Evolutionary conservation across 2,329 filamentous ascomycete genomes (phyloP).

Genomic region (Fusarium sp.): DNA sequence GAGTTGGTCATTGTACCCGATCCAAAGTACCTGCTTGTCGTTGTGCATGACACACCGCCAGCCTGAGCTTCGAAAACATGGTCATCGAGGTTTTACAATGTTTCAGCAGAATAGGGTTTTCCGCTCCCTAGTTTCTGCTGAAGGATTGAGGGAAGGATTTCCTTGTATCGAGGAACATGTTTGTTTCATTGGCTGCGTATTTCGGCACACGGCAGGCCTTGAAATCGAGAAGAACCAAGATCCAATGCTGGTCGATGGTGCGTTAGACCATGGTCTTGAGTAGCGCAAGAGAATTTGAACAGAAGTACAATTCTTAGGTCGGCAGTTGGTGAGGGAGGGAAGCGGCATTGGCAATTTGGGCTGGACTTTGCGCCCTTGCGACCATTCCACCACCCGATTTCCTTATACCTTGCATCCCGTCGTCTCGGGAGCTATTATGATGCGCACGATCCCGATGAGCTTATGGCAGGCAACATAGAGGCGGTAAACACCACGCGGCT

Average conservation of each 20-base stretch:
- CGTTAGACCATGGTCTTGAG: slow-evolving; percentile 22
- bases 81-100: slow-evolving; percentile 29
- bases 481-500: slow-evolving; percentile 24
- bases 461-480: slow-evolving; percentile 24
- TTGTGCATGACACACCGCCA: slow-evolving; percentile 83
- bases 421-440: slow-evolving; percentile 13
- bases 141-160: slow-evolving; percentile 9
- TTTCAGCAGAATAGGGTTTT: slow-evolving; percentile 18
- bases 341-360: slow-evolving; percentile 19
- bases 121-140: slow-evolving; percentile 23
- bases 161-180: slow-evolving; percentile 10
- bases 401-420: slow-evolving; percentile 25
- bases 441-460: slow-evolving; percentile 23
- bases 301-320: slow-evolving; percentile 19
- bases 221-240: slow-evolving; percentile 18
- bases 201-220: slow-evolving; percentile 20
- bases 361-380: slow-evolving; percentile 35
- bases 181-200: slow-evolving; percentile 20
- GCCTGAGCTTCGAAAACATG: slow-evolving; percentile 57
- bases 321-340: slow-evolving; percentile 3
- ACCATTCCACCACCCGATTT: slow-evolving; percentile 26
- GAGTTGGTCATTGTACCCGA: slow-evolving; percentile 88
- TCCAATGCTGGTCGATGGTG: slow-evolving; percentile 17
- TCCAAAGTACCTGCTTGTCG: slow-evolving; percentile 79
- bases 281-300: slow-evolving; percentile 17